Evolutionary conservation across 768 basidiomycete species (phyloP).

Genomic region (Mycena vulgaris): DNA sequence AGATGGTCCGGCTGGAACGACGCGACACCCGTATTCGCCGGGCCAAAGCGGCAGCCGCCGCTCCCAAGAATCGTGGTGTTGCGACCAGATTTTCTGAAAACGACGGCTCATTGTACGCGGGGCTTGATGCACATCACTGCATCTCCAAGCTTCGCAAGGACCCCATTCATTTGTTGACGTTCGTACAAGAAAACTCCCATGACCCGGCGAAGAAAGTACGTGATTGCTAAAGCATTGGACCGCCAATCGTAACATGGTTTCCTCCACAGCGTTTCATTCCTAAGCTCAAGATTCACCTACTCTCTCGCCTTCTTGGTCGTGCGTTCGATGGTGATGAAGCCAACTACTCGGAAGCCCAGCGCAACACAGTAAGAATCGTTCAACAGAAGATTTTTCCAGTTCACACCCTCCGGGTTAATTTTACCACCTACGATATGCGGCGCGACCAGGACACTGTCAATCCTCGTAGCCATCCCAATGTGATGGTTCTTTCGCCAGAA

Average conservation of each 20-base stretch:
- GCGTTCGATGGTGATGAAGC: constrained; percentile 39
- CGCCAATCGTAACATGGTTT: constrained; percentile 34
- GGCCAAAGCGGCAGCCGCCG: constrained; percentile 35
- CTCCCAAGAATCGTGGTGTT: constrained; percentile 9
- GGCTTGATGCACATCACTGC: constrained; percentile 3
- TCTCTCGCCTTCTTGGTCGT: constrained; percentile 41
- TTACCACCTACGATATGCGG: constrained; percentile 62
- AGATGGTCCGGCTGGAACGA: constrained; percentile 45
- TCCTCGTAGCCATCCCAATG: constrained; percentile 50
- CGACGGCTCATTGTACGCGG: not conserved
- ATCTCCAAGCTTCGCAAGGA: constrained; percentile 3
- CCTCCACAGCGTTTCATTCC: constrained; percentile 44
- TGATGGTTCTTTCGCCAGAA: constrained; percentile 52
- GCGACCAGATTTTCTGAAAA: constrained; percentile 1
- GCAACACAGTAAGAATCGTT: constrained; percentile 39
- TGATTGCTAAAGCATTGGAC: not conserved
- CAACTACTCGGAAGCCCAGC: constrained; percentile 35
- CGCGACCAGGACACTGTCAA: constrained; percentile 60
- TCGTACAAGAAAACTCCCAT: not conserved
- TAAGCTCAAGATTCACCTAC: constrained; percentile 48
- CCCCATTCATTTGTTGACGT: not conserved
- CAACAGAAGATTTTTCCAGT: constrained; percentile 49
- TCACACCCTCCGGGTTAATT: constrained; percentile 54
- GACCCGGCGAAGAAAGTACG: not conserved
- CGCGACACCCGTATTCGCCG: constrained; percentile 25